Percentiles rank a stretch among this genome's conserved stretches.
Conservation (phyloP, 805 yeast species). For the Yamadazyma phyllophila region DNA sequence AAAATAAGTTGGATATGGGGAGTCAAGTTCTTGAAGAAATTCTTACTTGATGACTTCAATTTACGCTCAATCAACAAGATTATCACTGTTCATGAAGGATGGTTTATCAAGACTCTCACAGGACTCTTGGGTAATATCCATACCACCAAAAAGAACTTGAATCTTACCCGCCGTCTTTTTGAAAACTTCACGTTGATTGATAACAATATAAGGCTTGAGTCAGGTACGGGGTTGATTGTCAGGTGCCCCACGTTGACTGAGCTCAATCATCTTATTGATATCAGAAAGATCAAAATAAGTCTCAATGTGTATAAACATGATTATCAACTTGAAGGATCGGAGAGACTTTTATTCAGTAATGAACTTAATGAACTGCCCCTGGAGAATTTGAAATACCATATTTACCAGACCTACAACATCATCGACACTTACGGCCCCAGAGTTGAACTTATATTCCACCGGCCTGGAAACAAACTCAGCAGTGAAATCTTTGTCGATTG, state of each 20-base stretch:
- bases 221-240: constrained; percentile 19
- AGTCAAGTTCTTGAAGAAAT: constrained; percentile 47
- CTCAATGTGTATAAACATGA: constrained; percentile 73
- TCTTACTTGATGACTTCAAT: constrained; percentile 52
- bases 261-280: constrained; percentile 62
- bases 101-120: constrained; percentile 79
- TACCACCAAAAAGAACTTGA: constrained; percentile 30
- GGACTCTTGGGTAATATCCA: constrained; percentile 65
- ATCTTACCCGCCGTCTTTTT: constrained; percentile 24
- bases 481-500: constrained; percentile 48
- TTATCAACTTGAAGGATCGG: constrained; percentile 42
- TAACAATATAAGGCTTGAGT: background rate
- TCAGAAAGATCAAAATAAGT: constrained; percentile 73
- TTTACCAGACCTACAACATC: constrained; percentile 53
- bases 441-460: constrained; percentile 50
- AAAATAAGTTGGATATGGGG: constrained; percentile 72
- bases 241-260: constrained; percentile 52
- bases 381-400: constrained; percentile 23
- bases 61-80: constrained; percentile 52
- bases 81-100: constrained; percentile 84
- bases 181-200: constrained; percentile 18
- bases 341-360: constrained; percentile 8
- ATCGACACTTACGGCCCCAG: constrained; percentile 41
- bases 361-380: background rate
- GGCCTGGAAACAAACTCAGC: constrained; percentile 51